These are phyloP conservation scores for Clathrospora elynae DNA, from an alignment of 2,329 filamentous ascomycete species.

Conservation along the genomic window DNA sequence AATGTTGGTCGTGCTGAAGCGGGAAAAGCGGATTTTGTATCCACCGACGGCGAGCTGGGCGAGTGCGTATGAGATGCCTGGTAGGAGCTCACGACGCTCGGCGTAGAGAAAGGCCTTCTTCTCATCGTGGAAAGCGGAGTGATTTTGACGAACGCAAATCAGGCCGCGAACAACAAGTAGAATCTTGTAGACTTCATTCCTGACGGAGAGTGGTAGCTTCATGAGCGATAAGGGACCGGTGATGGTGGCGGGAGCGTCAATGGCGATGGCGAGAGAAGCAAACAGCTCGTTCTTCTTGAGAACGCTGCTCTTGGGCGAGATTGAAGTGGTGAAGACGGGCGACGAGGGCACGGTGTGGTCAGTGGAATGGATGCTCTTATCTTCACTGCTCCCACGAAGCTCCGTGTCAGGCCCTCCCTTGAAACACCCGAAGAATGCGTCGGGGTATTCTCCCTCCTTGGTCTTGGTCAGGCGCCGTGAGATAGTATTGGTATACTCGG, in stretches of 20 bases:
- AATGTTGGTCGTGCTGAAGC: conserved; percentile 22
- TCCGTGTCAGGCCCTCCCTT: conserved; percentile 16
- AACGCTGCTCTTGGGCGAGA: neutral
- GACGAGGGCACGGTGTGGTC: conserved; percentile 1
- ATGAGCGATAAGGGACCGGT: conserved; percentile 25
- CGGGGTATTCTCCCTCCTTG: conserved; percentile 11
- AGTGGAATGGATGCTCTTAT: conserved; percentile 1
- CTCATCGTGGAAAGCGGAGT: conserved; percentile 22
- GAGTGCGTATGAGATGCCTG: conserved; percentile 32
- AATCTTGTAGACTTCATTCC: conserved; percentile 28
- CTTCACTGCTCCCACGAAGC: conserved; percentile 2
- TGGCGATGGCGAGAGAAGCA: neutral
- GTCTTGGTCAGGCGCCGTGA: conserved; percentile 3
- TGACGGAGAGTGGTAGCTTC: conserved; percentile 26
- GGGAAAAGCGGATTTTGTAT: conserved; percentile 21
- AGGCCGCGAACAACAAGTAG: conserved; percentile 32
- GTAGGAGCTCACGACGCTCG: conserved; percentile 25
- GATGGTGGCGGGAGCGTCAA: neutral
- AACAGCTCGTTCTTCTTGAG: conserved; percentile 6
- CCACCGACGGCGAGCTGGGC: conserved; percentile 22
- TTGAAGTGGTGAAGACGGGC: neutral
- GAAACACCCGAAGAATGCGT: conserved; percentile 14
- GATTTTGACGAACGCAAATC: conserved; percentile 36
- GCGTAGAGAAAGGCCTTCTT: conserved; percentile 22
- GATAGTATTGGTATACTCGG: neutral